Evolutionary conservation across 768 basidiomycete species (phyloP).

Genomic region (Suillus weaverae): DNA sequence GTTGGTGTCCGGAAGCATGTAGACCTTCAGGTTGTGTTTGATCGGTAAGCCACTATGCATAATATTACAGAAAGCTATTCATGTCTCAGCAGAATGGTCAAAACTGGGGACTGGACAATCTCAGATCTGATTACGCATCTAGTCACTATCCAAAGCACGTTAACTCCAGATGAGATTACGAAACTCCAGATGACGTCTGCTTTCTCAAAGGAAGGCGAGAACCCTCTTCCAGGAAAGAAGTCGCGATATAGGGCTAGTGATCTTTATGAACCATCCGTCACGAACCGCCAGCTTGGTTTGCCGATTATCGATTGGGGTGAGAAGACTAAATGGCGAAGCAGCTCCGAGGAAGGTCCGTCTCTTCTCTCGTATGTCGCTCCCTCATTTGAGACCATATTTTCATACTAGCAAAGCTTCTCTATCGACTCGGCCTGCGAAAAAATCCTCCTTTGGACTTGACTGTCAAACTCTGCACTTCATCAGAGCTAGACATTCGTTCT

Average conservation of each 20-base stretch:
- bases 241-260: slow-evolving; percentile 63
- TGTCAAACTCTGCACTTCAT: slow-evolving; percentile 65
- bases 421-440: slow-evolving; percentile 65
- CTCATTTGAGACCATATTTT: neutral
- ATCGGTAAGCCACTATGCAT: slow-evolving; percentile 48
- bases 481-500: slow-evolving; percentile 49
- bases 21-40: slow-evolving; percentile 91
- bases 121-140: slow-evolving; percentile 86
- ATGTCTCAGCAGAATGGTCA: slow-evolving; percentile 64
- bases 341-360: slow-evolving; percentile 80
- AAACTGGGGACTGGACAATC: slow-evolving; percentile 87
- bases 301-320: slow-evolving; percentile 89
- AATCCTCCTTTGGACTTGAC: slow-evolving; percentile 67
- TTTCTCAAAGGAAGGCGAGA: slow-evolving; percentile 60
- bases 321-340: slow-evolving; percentile 72
- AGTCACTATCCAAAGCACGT: slow-evolving; percentile 69
- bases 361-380: neutral
- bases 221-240: slow-evolving; percentile 26
- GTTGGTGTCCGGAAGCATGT: slow-evolving; percentile 91
- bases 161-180: slow-evolving; percentile 58
- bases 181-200: slow-evolving; percentile 66
- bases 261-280: slow-evolving; percentile 82
- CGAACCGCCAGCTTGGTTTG: slow-evolving; percentile 69
- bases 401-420: slow-evolving; percentile 73
- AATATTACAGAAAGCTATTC: neutral